Percentiles rank a stretch among this genome's conserved stretches.
These are phyloP conservation scores for Diversispora eburnea DNA, from an alignment of 192 early-diverging fungal genomes.

Conservation along the genomic window DNA sequence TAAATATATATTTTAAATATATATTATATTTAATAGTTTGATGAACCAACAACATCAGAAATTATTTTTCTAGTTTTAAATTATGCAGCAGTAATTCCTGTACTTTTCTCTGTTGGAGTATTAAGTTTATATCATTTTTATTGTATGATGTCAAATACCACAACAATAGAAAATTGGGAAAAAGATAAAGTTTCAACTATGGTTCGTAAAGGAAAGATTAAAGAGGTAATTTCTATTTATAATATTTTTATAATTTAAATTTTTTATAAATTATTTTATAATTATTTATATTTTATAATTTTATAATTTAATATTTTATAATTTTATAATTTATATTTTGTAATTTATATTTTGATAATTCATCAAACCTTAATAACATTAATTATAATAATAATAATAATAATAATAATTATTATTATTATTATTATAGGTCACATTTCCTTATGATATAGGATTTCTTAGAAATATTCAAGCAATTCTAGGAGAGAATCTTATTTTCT, in stretches of 20 bases:
- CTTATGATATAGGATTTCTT: constrained; percentile 77
- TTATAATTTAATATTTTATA: too few relatives aligned
- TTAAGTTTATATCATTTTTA: constrained; percentile 70
- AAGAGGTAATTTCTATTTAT: constrained; percentile 36
- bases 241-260: too few relatives aligned
- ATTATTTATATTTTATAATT: too few relatives aligned
- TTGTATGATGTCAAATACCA: constrained; percentile 65
- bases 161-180: constrained; percentile 83
- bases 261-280: too few relatives aligned
- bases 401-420: too few relatives aligned
- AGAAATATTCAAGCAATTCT: constrained; percentile 74
- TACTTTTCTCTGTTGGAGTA: constrained; percentile 67
- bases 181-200: constrained; percentile 64
- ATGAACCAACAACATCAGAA: constrained; percentile 56
- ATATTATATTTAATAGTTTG: neutral
- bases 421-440: constrained; percentile 50
- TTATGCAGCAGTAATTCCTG: constrained; percentile 62
- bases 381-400: too few relatives aligned
- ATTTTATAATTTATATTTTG: neutral
- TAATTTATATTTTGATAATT: neutral
- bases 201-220: constrained; percentile 57
- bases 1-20: too few relatives aligned
- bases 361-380: neutral
- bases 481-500: constrained; percentile 63
- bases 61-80: constrained; percentile 73